These are phyloP conservation scores for Saturnispora zaruensis DNA, from an alignment of 805 yeast species.

Conservation along the genomic window DNA sequence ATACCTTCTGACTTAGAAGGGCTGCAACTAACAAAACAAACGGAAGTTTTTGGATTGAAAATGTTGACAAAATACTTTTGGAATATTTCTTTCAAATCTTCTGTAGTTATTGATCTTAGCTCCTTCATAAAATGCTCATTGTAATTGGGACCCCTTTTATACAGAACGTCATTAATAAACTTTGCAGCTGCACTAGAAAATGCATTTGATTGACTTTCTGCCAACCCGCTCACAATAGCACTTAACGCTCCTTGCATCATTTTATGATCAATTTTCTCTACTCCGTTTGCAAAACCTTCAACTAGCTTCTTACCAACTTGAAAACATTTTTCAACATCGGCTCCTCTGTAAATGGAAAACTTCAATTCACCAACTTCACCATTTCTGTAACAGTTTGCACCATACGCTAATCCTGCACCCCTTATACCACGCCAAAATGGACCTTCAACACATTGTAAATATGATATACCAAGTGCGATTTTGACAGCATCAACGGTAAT, in stretches of 20 bases:
- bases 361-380: conserved; percentile 60
- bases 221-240: conserved; percentile 62
- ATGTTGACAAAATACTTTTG: conserved; percentile 55
- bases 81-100: conserved; percentile 43
- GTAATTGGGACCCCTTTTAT: conserved; percentile 63
- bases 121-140: conserved; percentile 43
- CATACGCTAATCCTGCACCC: conserved; percentile 92
- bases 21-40: conserved; percentile 66
- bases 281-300: conserved; percentile 48
- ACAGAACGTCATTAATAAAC: conserved; percentile 56
- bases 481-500: conserved; percentile 55
- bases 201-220: conserved; percentile 57
- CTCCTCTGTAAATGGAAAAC: conserved; percentile 69
- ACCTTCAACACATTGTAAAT: conserved; percentile 83
- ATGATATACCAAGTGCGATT: conserved; percentile 64
- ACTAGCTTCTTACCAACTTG: conserved; percentile 59
- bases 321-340: conserved; percentile 62
- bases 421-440: conserved; percentile 96
- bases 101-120: conserved; percentile 44
- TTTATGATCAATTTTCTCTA: conserved; percentile 43
- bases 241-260: conserved; percentile 68
- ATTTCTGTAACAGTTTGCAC: conserved; percentile 54
- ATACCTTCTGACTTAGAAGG: conserved; percentile 49
- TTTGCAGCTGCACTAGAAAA: conserved; percentile 58
- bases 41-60: conserved; percentile 48